Base-by-base conservation (phyloP, 225 moss, liverwort and hornwort genomes). In the Sphagnum contortum region DNA sequence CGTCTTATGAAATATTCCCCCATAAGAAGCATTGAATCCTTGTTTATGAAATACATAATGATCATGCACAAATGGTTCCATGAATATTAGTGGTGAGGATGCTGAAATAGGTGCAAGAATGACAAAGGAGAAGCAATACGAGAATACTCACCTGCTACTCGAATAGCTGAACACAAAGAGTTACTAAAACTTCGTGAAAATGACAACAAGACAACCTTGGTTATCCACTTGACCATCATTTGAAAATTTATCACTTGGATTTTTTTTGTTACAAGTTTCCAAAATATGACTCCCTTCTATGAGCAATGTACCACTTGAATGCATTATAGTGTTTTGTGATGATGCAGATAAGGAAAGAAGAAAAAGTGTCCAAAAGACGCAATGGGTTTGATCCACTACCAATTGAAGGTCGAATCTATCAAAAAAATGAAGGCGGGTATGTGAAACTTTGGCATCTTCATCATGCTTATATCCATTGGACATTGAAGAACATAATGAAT, bases 401-500 rank as follows among this genome's bases (percentile, higher is more conserved):
- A n/a, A 5, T 11, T 5, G 78, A 72, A 9, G 84, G 87, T 9
- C 93, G 91, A 13, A 81, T 93, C 13, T 93, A 83, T 64, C 93
- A 91, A 58, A 92, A 71, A 69, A 98, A 98, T 76, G 98, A 98
- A 76, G 96, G 92, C 5, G 83, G 96, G 96, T 92, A 81, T 44
- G 76, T 29, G 5, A 44, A 45, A 45, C 29, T 56, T 50, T 29
- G 29, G 0, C 29, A 29, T 29, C 29, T 29, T 29, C 29, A 29
- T 29, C 29, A 29, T 29, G 29, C 29, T 29, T 29, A 29, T 29
- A 29, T 29, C 29, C 29, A 29, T 29, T 1, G 29, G 29, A 29
- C 29, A 29, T 29, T 29, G 29, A 29, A 29, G 29, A 29, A 29
- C 29, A 29, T 29, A 29, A 29, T 29, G 29, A 29, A 29, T 29